Base-by-base conservation (phyloP, 2,329 filamentous ascomycete species). In the Westerdykella aurantiaca region DNA sequence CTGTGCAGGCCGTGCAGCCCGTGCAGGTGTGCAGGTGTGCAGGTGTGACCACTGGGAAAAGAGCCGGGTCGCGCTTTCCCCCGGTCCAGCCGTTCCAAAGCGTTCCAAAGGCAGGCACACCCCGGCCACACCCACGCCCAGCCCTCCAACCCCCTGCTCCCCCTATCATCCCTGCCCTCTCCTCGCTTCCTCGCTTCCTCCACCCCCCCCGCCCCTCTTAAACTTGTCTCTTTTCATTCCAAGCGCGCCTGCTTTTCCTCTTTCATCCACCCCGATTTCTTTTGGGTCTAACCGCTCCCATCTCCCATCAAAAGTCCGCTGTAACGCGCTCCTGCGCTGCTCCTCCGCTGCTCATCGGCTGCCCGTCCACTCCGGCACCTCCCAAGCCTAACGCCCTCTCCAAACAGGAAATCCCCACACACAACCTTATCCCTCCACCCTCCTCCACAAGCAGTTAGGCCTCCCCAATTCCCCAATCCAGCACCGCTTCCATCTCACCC, bases 361-460 rank as follows among this genome's bases (percentile, higher is more conserved):
- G 49, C 44, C 49, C 52, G 23, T 25, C 23, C 23, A 25, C 23
- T 25, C 10, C 23, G n/a, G n/a, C 29, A 31, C 29, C 29, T n/a
- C 9, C n/a, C 9, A n/a, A n/a, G 29, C 29, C 31, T 14, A 3
- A 42, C 47, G 49, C 55, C 50, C 42, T 49, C 46, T 55, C 55
- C 53, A 61, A 60, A 60, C 42, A 56, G 62, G 54, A 48, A 60
- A 60, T 61, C 63, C 56, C 64, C 60, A 60, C 60, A 61, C 58
- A 60, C 39, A 6, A 6, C 18, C 18, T 18, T n/a, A n/a, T n/a
- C n/a, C n/a, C 9, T 48, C 54, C 47, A 49, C 46, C 13, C 16
- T 42, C 58, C 49, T 45, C 63, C 64, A 56, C 62, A 68, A 63
- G 56, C 61, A 68, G 66, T 67, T 66, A 67, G 58, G 5, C 33